Conservation (phyloP, 2,329 filamentous ascomycete genomes). For the Graphilbum sp. region DNA sequence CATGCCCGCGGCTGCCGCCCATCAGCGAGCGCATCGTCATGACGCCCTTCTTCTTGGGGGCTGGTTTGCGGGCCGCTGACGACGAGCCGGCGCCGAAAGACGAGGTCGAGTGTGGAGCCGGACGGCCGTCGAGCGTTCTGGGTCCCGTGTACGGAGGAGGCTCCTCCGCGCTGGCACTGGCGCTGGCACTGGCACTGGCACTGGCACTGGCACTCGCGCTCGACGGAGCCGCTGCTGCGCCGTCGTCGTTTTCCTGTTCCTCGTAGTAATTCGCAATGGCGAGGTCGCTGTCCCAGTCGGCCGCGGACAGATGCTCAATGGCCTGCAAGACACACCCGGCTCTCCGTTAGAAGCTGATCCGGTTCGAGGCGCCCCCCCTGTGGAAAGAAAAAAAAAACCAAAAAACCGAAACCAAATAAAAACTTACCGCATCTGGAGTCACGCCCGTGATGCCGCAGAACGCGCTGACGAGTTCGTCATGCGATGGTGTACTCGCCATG, state of each 20-base stretch:
- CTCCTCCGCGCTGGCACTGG: no score
- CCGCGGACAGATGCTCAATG: constrained; percentile 45
- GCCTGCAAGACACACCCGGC: constrained; percentile 43
- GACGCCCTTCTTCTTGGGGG: constrained; percentile 35
- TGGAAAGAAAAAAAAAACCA: no score
- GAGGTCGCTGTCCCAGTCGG: constrained; percentile 48
- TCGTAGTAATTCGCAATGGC: constrained; percentile 48
- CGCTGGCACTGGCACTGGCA: no score
- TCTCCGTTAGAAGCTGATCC: no score
- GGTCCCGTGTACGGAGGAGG: constrained; percentile 41
- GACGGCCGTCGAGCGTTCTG: constrained; percentile 45
- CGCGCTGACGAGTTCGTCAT: constrained; percentile 9
- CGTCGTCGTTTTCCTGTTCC: constrained; percentile 32
- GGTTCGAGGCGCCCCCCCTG: no score
- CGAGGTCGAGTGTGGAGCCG: constrained; percentile 28
- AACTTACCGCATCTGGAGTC: constrained; percentile 3
- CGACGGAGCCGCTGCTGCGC: no score
- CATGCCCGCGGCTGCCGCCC: constrained; percentile 27
- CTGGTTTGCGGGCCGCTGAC: constrained; percentile 14
- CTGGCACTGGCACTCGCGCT: no score
- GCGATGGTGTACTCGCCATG: constrained; percentile 5
- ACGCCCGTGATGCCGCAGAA: constrained; percentile 9
- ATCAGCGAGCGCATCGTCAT: constrained; percentile 42
- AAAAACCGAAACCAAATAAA: no score
- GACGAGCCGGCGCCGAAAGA: constrained; percentile 15